Base-by-base conservation (phyloP, 371 early-diverging fungal species). In the Mortierella sp. region DNA sequence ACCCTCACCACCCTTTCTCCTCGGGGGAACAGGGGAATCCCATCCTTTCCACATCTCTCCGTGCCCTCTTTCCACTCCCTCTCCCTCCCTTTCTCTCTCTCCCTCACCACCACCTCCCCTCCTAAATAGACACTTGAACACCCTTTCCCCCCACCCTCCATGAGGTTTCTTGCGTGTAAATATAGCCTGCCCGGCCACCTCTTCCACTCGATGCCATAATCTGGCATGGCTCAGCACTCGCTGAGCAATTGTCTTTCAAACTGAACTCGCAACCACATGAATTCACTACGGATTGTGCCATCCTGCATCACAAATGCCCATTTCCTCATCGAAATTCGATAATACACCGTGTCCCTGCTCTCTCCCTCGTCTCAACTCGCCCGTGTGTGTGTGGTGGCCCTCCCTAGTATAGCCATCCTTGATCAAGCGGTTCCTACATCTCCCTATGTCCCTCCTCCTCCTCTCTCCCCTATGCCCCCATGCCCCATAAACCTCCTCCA, bases 1-100 rank as follows among this genome's bases (percentile, higher is more conserved):
- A n/a, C n/a, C n/a, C n/a, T n/a, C n/a, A n/a, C n/a, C n/a, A n/a
- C n/a, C n/a, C n/a, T n/a, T n/a, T n/a, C n/a, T n/a, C n/a, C n/a
- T n/a, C n/a, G n/a, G n/a, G n/a, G n/a, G n/a, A n/a, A n/a, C n/a
- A n/a, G n/a, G n/a, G n/a, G n/a, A n/a, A 34, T 10, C 10, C 34
- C 7, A 34, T 4, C 37, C 28, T 40, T 58, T 58, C 58, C 63
- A 50, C 22, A 43, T 56, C 63, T 29, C 50, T 56, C 63, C 63
- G 63, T 14, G 41, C 29, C 48, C 55, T 25, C 34, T 31, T n/a
- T 40, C 19, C 45, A 52, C 40, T 53, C 55, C 9, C 40, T 50
- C 41, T 31, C 43, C 39, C 51, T 39, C 60, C 8, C 25, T 57
- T 21, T 16, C 21, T 49, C 12, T 5, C 16, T 50, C 16, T 5